Evolutionary conservation across 192 early-diverging fungal species (phyloP), one percentile per base, ranked within the genome.

Genomic region (Backusella circina): DNA sequence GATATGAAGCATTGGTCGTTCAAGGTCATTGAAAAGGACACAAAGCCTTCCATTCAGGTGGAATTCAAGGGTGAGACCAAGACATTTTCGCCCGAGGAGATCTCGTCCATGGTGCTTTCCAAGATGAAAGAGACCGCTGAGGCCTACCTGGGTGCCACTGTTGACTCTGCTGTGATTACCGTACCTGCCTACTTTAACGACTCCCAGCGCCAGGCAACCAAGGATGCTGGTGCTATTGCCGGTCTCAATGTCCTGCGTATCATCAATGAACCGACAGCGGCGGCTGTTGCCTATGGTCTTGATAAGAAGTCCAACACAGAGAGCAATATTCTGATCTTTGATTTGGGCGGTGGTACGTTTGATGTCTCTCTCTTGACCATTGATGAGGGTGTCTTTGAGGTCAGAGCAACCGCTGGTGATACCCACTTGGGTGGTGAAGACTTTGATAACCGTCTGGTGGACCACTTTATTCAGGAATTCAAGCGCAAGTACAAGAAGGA

Each of bases 171-270:
- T n/a, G 95, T 98, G 64, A 89, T 98, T 77, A 98, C 97, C 38
- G 97, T 98, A 50, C 97, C 97, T n/a, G 97, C 97, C 69, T 98
- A 98, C 87, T 98, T 98, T 83, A 96, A 97, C 84, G 94, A 97
- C 76, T 92, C 95, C 26, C 95, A 97, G 82, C 94, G 95, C 75
- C 95, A 97, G 81, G 95, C 95, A 1, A 97, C 95, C 69, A 96
- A 97, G 84, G 95, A 94, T 81, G 94, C 95, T 76, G 95, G 95
- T 77, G 83, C 83, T 18, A 97, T 97, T 82, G 89, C 95, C 66
- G 93, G 93, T 76, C 83, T 97, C 65, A 91, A 95, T 79, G 95
- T 97, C 37, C 85, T 93, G 38, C 92, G 95, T 81, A 93, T 97
- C 72, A 97, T 97, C 86, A 97, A 97, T 85, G 95, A 97, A 76